A percentile compares a stretch with the other conserved stretches of the same genome.
phyloP scores from a whole-genome alignment of 2,329 filamentous ascomycete species.

The Dothideomycetidae sp. region DNA sequence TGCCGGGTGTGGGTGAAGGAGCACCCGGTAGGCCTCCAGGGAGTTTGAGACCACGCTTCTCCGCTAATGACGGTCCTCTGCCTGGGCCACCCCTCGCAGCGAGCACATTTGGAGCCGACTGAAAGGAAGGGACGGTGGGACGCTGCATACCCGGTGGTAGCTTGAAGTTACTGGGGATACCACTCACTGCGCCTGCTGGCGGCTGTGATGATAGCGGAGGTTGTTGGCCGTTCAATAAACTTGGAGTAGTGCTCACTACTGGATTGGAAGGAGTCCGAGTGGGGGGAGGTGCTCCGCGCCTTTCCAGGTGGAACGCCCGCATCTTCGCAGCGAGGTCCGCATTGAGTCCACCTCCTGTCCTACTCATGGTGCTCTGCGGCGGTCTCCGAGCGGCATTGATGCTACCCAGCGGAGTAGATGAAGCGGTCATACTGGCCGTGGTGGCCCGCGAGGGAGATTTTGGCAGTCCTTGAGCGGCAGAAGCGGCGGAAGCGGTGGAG shows the following conservation, averaged over 20 bases:
- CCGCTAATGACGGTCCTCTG: conserved; percentile 45
- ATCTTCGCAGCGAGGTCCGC: conserved; percentile 53
- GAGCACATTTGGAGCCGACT: conserved; percentile 36
- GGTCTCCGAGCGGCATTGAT: conserved; percentile 51
- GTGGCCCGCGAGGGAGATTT: conserved; percentile 43
- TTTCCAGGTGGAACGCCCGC: conserved; percentile 53
- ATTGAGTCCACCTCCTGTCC: conserved; percentile 34
- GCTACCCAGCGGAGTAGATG: conserved; percentile 71
- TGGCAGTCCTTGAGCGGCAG: conserved; percentile 38
- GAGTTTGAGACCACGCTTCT: conserved; percentile 52
- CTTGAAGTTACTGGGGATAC: conserved; percentile 31
- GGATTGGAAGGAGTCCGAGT: conserved; percentile 17
- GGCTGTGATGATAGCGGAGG: conserved; percentile 15
- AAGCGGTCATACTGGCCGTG: conserved; percentile 50
- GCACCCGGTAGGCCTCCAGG: conserved; percentile 38
- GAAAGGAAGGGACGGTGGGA: conserved; percentile 28
- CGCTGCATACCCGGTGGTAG: conserved; percentile 25
- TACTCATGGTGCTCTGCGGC: conserved; percentile 27
- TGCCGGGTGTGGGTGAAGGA: conserved; percentile 25
- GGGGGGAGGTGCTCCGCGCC: conserved; percentile 41
- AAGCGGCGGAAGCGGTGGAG: background rate
- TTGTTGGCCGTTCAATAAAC: conserved; percentile 9
- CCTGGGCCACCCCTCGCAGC: conserved; percentile 29
- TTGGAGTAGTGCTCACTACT: conserved; percentile 13
- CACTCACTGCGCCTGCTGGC: conserved; percentile 16